Conservation (phyloP, 1,284 basidiomycete species). For the Earliella scabrosa region DNA sequence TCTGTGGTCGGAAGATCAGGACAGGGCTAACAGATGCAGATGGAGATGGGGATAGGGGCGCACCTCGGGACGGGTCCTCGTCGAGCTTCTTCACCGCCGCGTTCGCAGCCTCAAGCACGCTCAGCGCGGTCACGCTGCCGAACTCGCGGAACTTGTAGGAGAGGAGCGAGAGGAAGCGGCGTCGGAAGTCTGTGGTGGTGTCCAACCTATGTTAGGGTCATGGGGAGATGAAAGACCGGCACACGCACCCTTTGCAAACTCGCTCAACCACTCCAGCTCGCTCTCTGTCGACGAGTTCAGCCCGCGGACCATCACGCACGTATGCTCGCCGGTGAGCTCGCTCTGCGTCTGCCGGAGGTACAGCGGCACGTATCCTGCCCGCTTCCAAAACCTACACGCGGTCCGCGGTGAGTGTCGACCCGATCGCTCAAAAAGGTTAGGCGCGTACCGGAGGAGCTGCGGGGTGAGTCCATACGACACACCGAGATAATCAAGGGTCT, state of each 20-base stretch:
- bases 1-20: conserved; percentile 47
- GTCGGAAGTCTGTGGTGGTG: conserved; percentile 92
- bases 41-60: too few species aligned
- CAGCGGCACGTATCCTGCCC: conserved; percentile 88
- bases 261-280: conserved; percentile 83
- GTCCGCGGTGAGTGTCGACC: background rate
- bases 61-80: conserved; percentile 49
- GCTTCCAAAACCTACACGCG: conserved; percentile 87
- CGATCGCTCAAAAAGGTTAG: background rate
- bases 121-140: conserved; percentile 84
- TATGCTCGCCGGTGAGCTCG: conserved; percentile 96
- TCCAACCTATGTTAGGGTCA: background rate
- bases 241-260: conserved; percentile 84
- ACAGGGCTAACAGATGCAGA: too few species aligned
- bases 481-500: conserved; percentile 92
- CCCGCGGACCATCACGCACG: conserved; percentile 89
- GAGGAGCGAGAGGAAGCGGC: conserved; percentile 87
- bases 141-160: conserved; percentile 97
- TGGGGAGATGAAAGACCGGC: background rate
- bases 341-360: conserved; percentile 95
- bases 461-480: conserved; percentile 96
- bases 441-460: conserved; percentile 71
- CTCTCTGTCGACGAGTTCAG: conserved; percentile 70
- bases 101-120: conserved; percentile 86
- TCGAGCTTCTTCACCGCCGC: conserved; percentile 62